Conservation (phyloP, 1,284 basidiomycete species). For the Ustilago crameri region DNA sequence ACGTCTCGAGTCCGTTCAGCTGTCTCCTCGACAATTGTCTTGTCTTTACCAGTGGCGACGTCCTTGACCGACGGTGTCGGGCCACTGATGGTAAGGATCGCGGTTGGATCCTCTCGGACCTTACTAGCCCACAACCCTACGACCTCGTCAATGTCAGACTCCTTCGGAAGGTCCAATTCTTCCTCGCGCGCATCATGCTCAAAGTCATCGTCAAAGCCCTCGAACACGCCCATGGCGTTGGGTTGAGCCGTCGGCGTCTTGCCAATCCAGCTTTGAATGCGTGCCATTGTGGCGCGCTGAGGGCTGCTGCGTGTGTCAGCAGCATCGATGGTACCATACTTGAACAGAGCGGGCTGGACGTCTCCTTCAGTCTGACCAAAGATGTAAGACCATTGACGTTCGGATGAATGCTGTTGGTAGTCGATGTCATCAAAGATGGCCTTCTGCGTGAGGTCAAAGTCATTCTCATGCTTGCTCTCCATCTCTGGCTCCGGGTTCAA, state of each 20-base stretch:
- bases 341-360: conserved; percentile 1
- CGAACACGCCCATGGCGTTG: conserved; percentile 6
- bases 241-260: conserved; percentile 32
- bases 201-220: conserved; percentile 22
- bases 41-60: not conserved
- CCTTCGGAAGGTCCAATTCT: conserved; percentile 7
- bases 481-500: not conserved
- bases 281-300: conserved; percentile 31
- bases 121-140: conserved; percentile 42
- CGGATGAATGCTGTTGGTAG: conserved; percentile 1
- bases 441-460: conserved; percentile 5
- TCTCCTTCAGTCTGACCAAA: not conserved
- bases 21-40: not conserved
- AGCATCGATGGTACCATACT: not conserved
- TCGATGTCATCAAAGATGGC: not conserved
- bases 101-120: conserved; percentile 19
- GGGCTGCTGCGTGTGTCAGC: conserved; percentile 19
- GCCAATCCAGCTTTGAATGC: conserved; percentile 47
- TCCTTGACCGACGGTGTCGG: conserved; percentile 11
- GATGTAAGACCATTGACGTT: conserved; percentile 3
- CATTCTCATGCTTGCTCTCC: not conserved
- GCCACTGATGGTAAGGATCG: conserved; percentile 19
- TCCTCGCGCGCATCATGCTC: conserved; percentile 5
- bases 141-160: conserved; percentile 37
- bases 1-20: not conserved